Conservation (phyloP, 768 basidiomycete species). For the Auricularia auricula-judae region DNA sequence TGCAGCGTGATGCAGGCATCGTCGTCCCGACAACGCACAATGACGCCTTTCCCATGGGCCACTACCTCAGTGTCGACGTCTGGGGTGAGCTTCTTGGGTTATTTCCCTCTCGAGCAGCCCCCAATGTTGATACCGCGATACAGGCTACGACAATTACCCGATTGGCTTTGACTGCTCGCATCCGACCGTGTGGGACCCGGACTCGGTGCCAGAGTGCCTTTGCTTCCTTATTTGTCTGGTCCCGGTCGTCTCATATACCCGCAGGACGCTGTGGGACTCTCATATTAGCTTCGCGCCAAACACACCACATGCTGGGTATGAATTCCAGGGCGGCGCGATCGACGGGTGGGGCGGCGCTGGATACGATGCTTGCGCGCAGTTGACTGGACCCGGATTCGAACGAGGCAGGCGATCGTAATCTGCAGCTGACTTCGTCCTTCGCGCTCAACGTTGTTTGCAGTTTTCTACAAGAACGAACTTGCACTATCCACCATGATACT, state of each 20-base stretch:
- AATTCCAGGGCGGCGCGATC: slow-evolving; percentile 41
- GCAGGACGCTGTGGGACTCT: slow-evolving; percentile 18
- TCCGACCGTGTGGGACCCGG: slow-evolving; percentile 30
- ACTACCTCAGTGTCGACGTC: slow-evolving; percentile 12
- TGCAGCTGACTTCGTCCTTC: no score
- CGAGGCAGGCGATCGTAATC: slow-evolving; percentile 10
- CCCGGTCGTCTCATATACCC: neutral
- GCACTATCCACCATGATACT: slow-evolving; percentile 37
- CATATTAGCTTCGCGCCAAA: slow-evolving; percentile 28
- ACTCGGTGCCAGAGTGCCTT: neutral
- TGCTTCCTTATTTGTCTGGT: neutral
- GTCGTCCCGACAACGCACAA: slow-evolving; percentile 18
- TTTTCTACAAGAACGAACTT: slow-evolving; percentile 38
- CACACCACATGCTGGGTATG: slow-evolving; percentile 30
- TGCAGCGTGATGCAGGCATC: slow-evolving; percentile 9
- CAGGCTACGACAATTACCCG: slow-evolving; percentile 26
- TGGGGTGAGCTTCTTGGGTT: slow-evolving; percentile 16
- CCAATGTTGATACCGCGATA: neutral
- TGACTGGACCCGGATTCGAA: slow-evolving; percentile 31
- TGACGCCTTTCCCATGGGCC: slow-evolving; percentile 12
- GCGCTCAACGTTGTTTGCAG: slow-evolving; percentile 6
- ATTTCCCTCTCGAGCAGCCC: slow-evolving; percentile 3
- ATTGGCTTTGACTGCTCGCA: slow-evolving; percentile 44
- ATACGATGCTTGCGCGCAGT: slow-evolving; percentile 10
- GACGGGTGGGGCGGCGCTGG: slow-evolving; percentile 24